Conservation (phyloP, 805 yeast genomes). For the Yarrowia sp. region DNA sequence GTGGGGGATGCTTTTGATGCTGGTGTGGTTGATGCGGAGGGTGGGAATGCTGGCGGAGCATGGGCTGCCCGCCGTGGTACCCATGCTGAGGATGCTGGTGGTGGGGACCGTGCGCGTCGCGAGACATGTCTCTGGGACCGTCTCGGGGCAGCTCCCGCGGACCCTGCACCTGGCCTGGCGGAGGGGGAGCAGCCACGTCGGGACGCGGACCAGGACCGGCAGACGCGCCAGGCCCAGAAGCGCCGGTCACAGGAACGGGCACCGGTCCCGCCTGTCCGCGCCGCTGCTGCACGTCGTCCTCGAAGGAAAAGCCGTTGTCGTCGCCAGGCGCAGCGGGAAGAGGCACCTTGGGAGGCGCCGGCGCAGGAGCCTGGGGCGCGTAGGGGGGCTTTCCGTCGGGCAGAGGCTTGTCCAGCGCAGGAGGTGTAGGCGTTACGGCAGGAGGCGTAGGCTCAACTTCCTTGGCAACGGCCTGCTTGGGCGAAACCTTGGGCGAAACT, state of each 20-base stretch:
- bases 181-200: background rate
- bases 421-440: background rate
- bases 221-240: background rate
- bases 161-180: background rate
- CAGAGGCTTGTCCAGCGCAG: background rate
- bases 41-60: slow-evolving; percentile 3
- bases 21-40: background rate
- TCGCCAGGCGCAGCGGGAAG: background rate
- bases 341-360: background rate
- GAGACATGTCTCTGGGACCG: background rate
- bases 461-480: background rate
- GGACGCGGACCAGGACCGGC: background rate
- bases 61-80: background rate
- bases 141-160: background rate
- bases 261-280: background rate
- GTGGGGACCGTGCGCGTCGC: background rate
- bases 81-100: background rate
- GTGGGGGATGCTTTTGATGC: background rate
- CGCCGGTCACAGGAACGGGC: background rate
- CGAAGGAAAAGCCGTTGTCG: background rate
- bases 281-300: background rate
- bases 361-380: background rate
- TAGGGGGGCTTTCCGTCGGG: background rate
- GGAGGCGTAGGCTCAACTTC: background rate
- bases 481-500: background rate